These are phyloP conservation scores for Ilyonectria robusta DNA, from an alignment of 2,329 filamentous ascomycete species.

Conservation along the genomic window DNA sequence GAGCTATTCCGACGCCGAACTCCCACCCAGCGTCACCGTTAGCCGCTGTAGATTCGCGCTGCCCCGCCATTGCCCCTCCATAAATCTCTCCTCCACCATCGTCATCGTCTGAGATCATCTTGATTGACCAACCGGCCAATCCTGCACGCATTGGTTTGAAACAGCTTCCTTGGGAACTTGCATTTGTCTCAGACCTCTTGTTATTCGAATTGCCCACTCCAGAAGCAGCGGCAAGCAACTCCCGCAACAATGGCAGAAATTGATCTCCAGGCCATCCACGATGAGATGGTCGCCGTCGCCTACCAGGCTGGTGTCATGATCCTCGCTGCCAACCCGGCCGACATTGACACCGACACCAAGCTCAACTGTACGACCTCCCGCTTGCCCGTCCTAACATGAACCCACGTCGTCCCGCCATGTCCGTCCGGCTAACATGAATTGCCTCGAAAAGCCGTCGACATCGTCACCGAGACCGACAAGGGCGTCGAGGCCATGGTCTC, in stretches of 20 bases:
- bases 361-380: slow-evolving; percentile 69
- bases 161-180: background rate
- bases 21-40: slow-evolving; percentile 7
- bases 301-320: slow-evolving; percentile 77
- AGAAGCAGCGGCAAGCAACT: background rate
- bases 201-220: background rate
- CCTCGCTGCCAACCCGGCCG: slow-evolving; percentile 70
- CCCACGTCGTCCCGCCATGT: background rate
- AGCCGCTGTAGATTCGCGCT: slow-evolving; percentile 7
- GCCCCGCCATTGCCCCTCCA: slow-evolving; percentile 45
- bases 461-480: slow-evolving; percentile 78
- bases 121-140: background rate
- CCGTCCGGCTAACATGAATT: slow-evolving; percentile 16
- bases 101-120: background rate
- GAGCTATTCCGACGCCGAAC: slow-evolving; percentile 29
- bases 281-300: slow-evolving; percentile 72
- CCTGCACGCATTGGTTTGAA: background rate
- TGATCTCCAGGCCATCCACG: slow-evolving; percentile 73
- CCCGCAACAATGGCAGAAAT: slow-evolving; percentile 64
- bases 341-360: slow-evolving; percentile 72
- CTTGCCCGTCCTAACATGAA: background rate
- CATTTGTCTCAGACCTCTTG: background rate
- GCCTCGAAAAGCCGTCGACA: slow-evolving; percentile 69
- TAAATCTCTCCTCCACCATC: slow-evolving; percentile 31
- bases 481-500: slow-evolving; percentile 76